Evolutionary conservation across 1,139 yeast species (phyloP).

Genomic region (Geotrichum siamense): DNA sequence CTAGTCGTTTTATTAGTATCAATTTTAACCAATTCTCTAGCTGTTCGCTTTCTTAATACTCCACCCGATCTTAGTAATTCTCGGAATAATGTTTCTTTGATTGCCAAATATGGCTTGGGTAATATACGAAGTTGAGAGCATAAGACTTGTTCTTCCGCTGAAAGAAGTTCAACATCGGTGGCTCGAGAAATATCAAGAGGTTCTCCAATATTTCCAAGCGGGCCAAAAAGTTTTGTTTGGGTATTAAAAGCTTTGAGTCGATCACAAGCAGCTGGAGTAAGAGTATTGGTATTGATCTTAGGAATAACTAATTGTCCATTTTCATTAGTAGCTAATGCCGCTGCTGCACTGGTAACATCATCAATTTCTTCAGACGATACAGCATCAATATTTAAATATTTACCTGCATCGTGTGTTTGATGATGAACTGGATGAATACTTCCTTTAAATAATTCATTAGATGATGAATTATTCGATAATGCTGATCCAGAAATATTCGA

Average conservation of each 20-base stretch:
- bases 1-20: slow-evolving; percentile 82
- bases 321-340: slow-evolving; percentile 11
- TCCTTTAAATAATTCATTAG: slow-evolving; percentile 11
- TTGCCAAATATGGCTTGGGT: slow-evolving; percentile 91
- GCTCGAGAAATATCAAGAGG: slow-evolving; percentile 69
- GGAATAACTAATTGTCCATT: slow-evolving; percentile 10
- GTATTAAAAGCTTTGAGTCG: slow-evolving; percentile 12
- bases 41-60: slow-evolving; percentile 68
- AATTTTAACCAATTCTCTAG: slow-evolving; percentile 72
- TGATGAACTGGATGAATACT: slow-evolving; percentile 14
- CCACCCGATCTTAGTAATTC: slow-evolving; percentile 86
- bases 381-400: slow-evolving; percentile 12
- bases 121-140: slow-evolving; percentile 77
- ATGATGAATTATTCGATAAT: neutral
- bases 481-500: slow-evolving; percentile 4
- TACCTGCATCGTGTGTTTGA: slow-evolving; percentile 7
- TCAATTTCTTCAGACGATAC: slow-evolving; percentile 3
- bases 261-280: slow-evolving; percentile 16
- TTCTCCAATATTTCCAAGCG: slow-evolving; percentile 29
- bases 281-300: slow-evolving; percentile 18
- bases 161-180: slow-evolving; percentile 72
- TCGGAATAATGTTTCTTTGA: slow-evolving; percentile 84
- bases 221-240: slow-evolving; percentile 22
- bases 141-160: slow-evolving; percentile 77
- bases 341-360: slow-evolving; percentile 16